A percentile compares a stretch with the other conserved stretches of the same genome.
These are phyloP conservation scores for Paratrimastix pyriformis DNA, from an alignment of 78 protist genomes.

Conservation along the genomic window DNA sequence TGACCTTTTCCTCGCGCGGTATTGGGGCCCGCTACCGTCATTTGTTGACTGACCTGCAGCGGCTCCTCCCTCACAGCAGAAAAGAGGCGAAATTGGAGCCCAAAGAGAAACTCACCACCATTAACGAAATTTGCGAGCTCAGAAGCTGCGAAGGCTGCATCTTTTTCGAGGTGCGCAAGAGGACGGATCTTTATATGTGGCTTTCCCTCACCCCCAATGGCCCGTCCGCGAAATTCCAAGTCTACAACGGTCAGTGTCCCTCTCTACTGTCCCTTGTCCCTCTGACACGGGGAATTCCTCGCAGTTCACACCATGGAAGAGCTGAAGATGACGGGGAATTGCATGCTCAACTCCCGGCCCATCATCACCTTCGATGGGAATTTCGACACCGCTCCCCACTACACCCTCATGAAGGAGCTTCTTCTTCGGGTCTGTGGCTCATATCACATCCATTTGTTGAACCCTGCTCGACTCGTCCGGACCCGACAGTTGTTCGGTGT, in stretches of 20 bases:
- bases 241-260: slow-evolving; percentile 16
- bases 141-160: background rate
- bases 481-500: no score
- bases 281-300: no score
- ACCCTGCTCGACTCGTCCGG: no score
- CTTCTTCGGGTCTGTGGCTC: background rate
- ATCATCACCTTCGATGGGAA: slow-evolving; percentile 17
- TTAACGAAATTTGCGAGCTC: slow-evolving; percentile 8
- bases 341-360: slow-evolving; percentile 11
- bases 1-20: slow-evolving; percentile 6
- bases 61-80: slow-evolving; percentile 1
- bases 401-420: background rate
- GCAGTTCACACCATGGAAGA: slow-evolving; percentile 18
- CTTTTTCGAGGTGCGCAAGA: slow-evolving; percentile 16
- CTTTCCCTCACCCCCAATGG: slow-evolving; percentile 9
- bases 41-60: slow-evolving; percentile 6
- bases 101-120: background rate
- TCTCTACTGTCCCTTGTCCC: no score
- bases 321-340: slow-evolving; percentile 4
- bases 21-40: slow-evolving; percentile 6
- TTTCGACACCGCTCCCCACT: slow-evolving; percentile 17
- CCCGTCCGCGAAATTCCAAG: slow-evolving; percentile 8
- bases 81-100: slow-evolving; percentile 12
- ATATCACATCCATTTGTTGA: no score
- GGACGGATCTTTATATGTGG: slow-evolving; percentile 21